Evolutionary conservation across 768 basidiomycete genomes (phyloP).

Genomic region (Tylopilus vinaceipallidus): DNA sequence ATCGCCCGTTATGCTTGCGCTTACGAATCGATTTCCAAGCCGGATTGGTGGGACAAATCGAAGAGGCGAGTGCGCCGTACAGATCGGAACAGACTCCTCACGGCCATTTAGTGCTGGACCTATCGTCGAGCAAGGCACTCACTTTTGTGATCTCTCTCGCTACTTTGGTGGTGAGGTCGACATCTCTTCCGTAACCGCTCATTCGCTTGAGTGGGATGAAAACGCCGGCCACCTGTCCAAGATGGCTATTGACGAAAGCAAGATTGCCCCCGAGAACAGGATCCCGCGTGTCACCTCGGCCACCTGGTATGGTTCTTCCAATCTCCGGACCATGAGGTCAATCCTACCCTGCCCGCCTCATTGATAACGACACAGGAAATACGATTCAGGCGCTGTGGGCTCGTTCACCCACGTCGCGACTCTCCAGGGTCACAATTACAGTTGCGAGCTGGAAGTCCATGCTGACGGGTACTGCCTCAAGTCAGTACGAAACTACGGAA

Average conservation of each 20-base stretch:
- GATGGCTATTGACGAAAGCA: slow-evolving; percentile 78
- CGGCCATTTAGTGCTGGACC: slow-evolving; percentile 59
- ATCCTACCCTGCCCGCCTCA: slow-evolving; percentile 15
- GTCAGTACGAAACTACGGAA: slow-evolving; percentile 37
- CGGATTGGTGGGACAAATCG: slow-evolving; percentile 93
- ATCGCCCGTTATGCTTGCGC: slow-evolving; percentile 93
- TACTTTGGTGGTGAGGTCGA: slow-evolving; percentile 98
- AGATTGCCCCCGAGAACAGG: slow-evolving; percentile 82
- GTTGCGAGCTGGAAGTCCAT: slow-evolving; percentile 91
- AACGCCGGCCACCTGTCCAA: slow-evolving; percentile 82
- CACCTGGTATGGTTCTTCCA: slow-evolving; percentile 60
- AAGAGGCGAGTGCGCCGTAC: slow-evolving; percentile 59
- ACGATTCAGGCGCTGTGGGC: slow-evolving; percentile 91
- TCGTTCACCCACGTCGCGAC: slow-evolving; percentile 87
- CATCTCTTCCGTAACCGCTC: slow-evolving; percentile 73
- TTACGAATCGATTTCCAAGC: slow-evolving; percentile 75
- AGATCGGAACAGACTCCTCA: slow-evolving; percentile 1
- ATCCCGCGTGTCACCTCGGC: slow-evolving; percentile 93
- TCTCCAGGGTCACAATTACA: slow-evolving; percentile 90
- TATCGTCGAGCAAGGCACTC: slow-evolving; percentile 89
- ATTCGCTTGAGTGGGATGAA: slow-evolving; percentile 92
- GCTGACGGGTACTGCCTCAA: slow-evolving; percentile 91
- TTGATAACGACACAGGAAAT: slow-evolving; percentile 70
- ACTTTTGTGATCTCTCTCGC: slow-evolving; percentile 95
- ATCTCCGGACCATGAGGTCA: slow-evolving; percentile 16